A percentile compares a stretch with the other conserved stretches of the same genome.
Conservation (phyloP, 768 basidiomycete genomes). For the Phlebiopsis flavidoalba region DNA sequence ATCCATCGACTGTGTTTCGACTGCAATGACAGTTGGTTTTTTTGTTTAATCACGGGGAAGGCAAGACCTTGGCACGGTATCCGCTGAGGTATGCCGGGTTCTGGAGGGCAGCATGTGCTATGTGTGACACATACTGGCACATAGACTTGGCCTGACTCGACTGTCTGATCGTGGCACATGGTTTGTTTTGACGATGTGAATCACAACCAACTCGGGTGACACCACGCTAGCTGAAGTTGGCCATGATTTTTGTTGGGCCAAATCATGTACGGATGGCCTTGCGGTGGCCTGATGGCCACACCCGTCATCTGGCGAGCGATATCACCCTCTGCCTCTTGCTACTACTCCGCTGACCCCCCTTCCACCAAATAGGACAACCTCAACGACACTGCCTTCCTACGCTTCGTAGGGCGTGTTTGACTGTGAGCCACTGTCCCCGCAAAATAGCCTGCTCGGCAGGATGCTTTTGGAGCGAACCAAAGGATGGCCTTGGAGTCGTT, state of each 20-base stretch:
- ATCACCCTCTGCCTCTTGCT: constrained; percentile 28
- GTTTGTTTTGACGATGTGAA: constrained; percentile 1
- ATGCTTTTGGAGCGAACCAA: constrained; percentile 30
- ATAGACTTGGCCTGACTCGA: constrained; percentile 6
- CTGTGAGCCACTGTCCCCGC: constrained; percentile 11
- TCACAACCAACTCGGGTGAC: constrained; percentile 19
- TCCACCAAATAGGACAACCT: constrained; percentile 14
- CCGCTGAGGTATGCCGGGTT: neutral
- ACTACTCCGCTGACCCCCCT: constrained; percentile 16
- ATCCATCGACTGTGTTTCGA: constrained; percentile 71
- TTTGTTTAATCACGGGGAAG: too few species aligned
- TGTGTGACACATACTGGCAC: constrained; percentile 2
- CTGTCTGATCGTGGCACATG: neutral
- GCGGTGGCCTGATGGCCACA: neutral
- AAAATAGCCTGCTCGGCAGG: constrained; percentile 27
- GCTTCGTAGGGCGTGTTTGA: constrained; percentile 26
- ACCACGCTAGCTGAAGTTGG: constrained; percentile 25
- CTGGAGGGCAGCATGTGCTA: neutral
- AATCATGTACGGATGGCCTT: neutral
- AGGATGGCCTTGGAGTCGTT: constrained; percentile 25
- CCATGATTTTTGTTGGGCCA: neutral
- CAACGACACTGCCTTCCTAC: constrained; percentile 18
- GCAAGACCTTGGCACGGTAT: constrained; percentile 12
- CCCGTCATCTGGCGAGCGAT: constrained; percentile 16
- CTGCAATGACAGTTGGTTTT: neutral